Percentiles rank a stretch among this genome's conserved stretches.
Conservation (phyloP, 2,329 filamentous ascomycete species). For the Stemphylium lycopersici region DNA sequence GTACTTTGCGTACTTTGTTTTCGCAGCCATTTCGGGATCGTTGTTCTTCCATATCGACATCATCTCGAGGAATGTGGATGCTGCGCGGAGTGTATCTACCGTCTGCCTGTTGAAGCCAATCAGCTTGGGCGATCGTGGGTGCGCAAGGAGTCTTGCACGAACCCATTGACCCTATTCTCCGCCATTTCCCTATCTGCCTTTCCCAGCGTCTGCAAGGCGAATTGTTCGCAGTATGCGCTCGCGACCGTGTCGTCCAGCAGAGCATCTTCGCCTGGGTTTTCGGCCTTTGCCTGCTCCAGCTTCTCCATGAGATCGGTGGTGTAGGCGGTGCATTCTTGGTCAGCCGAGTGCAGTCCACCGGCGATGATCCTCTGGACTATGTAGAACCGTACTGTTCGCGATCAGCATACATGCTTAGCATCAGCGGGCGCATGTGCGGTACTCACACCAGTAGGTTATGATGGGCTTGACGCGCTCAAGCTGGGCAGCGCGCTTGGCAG, state of each 20-base stretch:
- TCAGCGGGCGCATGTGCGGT: neutral
- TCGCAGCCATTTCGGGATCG: slow-evolving; percentile 77
- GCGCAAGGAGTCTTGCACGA: slow-evolving; percentile 21
- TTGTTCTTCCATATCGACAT: slow-evolving; percentile 78
- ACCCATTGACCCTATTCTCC: slow-evolving; percentile 83
- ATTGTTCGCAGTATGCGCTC: slow-evolving; percentile 92
- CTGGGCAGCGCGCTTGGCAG: slow-evolving; percentile 82
- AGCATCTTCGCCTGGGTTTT: slow-evolving; percentile 78
- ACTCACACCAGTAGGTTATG: slow-evolving; percentile 92
- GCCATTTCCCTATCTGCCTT: slow-evolving; percentile 82
- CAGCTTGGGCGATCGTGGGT: slow-evolving; percentile 5
- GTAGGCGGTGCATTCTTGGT: slow-evolving; percentile 79
- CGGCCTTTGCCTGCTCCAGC: slow-evolving; percentile 79
- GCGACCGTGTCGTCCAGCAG: slow-evolving; percentile 84
- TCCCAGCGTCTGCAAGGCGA: slow-evolving; percentile 85
- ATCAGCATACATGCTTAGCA: slow-evolving; percentile 21
- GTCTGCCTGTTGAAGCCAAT: slow-evolving; percentile 69
- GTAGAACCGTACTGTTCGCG: slow-evolving; percentile 56
- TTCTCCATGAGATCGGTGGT: slow-evolving; percentile 88
- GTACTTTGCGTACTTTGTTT: slow-evolving; percentile 97
- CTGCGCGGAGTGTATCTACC: slow-evolving; percentile 90
- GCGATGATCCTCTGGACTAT: slow-evolving; percentile 90
- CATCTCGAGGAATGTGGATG: slow-evolving; percentile 89
- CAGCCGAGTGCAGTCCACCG: slow-evolving; percentile 76
- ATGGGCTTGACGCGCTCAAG: slow-evolving; percentile 84